These are phyloP conservation scores for Cyclotella kingstonii DNA, from an alignment of 108 stramenopile species.

Conservation along the genomic window DNA sequence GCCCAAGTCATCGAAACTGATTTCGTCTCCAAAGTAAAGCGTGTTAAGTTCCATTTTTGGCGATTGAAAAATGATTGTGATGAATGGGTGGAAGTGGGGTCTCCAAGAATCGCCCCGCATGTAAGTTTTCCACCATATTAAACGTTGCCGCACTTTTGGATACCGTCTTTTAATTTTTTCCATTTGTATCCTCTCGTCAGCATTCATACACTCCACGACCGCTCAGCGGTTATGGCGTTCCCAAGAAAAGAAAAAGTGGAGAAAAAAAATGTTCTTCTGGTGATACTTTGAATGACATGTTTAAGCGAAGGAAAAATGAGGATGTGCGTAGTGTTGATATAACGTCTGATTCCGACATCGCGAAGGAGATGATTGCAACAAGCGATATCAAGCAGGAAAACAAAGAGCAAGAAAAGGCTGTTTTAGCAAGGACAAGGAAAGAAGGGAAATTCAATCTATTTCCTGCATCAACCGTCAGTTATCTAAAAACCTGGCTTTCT, in stretches of 20 bases:
- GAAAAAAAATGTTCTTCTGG: no score
- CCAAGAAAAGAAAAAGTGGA: slow-evolving; percentile 31
- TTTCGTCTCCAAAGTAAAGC: slow-evolving; percentile 48
- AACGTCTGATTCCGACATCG: not conserved
- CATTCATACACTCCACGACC: slow-evolving; percentile 43
- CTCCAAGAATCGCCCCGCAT: slow-evolving; percentile 62
- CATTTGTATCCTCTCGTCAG: not conserved
- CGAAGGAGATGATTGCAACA: slow-evolving; percentile 9
- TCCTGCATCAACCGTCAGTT: slow-evolving; percentile 22
- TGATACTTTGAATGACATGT: not conserved
- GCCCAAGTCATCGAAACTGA: slow-evolving; percentile 67
- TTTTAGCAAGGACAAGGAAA: no score
- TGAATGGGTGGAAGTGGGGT: slow-evolving; percentile 73
- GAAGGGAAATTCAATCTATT: slow-evolving; percentile 22
- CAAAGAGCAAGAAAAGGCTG: no score
- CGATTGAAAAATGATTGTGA: slow-evolving; percentile 49
- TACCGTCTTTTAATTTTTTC: not conserved
- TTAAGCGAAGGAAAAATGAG: not conserved
- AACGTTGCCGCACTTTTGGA: no score
- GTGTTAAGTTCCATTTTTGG: slow-evolving; percentile 73
- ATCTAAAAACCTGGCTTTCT: slow-evolving; percentile 38
- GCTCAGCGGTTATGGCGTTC: slow-evolving; percentile 16
- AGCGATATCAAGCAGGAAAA: no score
- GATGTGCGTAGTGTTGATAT: not conserved
- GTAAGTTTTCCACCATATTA: no score